Evolutionary conservation across 495 filamentous ascomycete genomes (phyloP), one percentile per base, ranked within the genome.

Genomic region (Astrothelium subdiscretum): DNA sequence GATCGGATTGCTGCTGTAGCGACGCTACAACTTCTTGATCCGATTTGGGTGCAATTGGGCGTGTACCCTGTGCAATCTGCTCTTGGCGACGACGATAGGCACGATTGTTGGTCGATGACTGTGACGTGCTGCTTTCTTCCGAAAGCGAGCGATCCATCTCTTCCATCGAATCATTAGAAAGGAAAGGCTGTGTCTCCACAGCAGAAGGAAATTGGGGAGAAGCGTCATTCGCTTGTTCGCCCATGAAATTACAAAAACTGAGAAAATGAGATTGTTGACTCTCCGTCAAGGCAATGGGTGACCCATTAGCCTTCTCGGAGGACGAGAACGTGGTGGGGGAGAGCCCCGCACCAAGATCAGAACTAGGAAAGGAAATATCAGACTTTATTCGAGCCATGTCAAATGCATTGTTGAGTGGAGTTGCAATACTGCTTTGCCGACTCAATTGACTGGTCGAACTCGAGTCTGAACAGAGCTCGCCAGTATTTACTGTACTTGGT

Each of bases 331-430:
- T 8, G 48, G 29, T 26, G 48, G 48, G n/a, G 24, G 48, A 29
- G 24, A 20, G 20, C 5, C 15, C 22, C 20, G 20, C 60, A 61
- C 61, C 63, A 32, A 61, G 31, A 60, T 18, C 24, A 24, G 48
- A 57, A 62, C 59, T 32, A 2, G 62, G 62, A 66, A 66, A 66
- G 38, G 70, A 71, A 58, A 60, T 59, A 57, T 65, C 58, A 58
- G 72, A 73, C 29, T 69, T 52, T 63, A 70, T 57, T 29, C 69
- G 66, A 66, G 69, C 60, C 71, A 69, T 70, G 59, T 65, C 62
- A 69, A 68, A 59, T 43, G 64, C 44, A 60, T 65, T 59, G 57
- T 57, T 22, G 57, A 68, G 60, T 3, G 63, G 27, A 32, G 62
- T 64, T 22, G 51, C 57, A 54, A 62, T 42, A 60, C 73, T 74